Evolutionary conservation across 164 flowering plant genomes (phyloP).

Genomic region (Amborella trichopoda): DNA sequence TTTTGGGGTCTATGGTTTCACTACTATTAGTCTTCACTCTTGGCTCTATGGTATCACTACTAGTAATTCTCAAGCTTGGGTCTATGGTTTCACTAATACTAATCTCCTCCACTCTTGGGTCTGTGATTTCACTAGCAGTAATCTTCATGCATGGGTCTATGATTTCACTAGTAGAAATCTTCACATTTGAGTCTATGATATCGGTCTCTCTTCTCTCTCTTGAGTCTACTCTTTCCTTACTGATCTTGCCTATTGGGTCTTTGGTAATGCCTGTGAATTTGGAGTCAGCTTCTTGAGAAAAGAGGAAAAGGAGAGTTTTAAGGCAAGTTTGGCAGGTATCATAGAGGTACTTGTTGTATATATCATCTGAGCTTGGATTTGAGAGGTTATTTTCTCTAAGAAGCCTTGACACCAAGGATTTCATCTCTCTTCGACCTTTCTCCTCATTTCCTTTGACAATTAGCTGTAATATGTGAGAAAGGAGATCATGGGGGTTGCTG

Average conservation of each 20-base stretch:
- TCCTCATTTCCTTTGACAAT: constrained; percentile 90
- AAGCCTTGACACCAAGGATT: constrained; percentile 71
- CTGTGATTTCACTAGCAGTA: no score
- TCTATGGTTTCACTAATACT: background rate
- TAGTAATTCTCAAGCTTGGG: background rate
- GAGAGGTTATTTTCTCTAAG: constrained; percentile 50
- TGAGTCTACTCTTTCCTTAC: no score
- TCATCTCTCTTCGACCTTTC: constrained; percentile 88
- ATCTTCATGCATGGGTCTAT: no score
- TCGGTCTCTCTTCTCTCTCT: constrained; percentile 8
- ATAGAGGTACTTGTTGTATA: constrained; percentile 44
- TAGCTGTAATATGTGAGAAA: constrained; percentile 63
- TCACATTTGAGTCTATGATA: no score
- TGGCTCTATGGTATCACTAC: no score
- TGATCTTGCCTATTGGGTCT: no score
- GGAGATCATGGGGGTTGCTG: constrained; percentile 51
- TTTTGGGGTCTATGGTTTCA: no score
- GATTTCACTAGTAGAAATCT: no score
- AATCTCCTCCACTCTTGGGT: no score
- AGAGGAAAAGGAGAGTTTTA: constrained; percentile 31
- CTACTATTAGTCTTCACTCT: background rate
- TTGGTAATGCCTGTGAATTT: constrained; percentile 32
- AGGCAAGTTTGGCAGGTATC: constrained; percentile 50
- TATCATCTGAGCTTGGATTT: constrained; percentile 27
- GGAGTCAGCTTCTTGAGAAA: constrained; percentile 54